Conservation (phyloP, 768 basidiomycete species). For the Hygrophorus pudorinus region DNA sequence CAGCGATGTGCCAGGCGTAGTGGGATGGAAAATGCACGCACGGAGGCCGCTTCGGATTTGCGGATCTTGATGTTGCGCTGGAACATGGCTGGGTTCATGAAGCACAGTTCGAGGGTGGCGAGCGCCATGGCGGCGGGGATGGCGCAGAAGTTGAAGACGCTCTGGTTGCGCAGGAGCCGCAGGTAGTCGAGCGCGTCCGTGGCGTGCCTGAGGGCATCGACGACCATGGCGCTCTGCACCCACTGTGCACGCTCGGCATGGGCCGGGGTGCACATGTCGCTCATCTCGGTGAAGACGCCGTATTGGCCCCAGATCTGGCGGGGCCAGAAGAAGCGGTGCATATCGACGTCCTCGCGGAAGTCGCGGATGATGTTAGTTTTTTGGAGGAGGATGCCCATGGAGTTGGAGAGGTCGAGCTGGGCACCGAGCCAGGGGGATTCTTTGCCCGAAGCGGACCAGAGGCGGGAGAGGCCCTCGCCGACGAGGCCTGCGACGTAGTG, state of each 20-base stretch:
- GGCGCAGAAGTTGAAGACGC: constrained; percentile 91
- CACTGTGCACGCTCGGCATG: constrained; percentile 60
- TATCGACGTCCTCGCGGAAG: constrained; percentile 82
- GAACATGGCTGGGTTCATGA: constrained; percentile 87
- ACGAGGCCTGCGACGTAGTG: constrained; percentile 98
- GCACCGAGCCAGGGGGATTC: constrained; percentile 64
- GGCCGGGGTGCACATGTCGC: constrained; percentile 51
- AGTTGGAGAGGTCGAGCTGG: constrained; percentile 84
- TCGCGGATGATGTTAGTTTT: constrained; percentile 99
- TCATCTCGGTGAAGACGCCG: constrained; percentile 61
- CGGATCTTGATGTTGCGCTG: constrained; percentile 89
- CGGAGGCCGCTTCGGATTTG: constrained; percentile 79
- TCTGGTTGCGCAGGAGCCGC: constrained; percentile 77
- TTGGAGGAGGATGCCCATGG: constrained; percentile 92
- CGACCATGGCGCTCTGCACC: constrained; percentile 81
- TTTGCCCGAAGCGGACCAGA: constrained; percentile 81
- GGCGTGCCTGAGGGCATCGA: constrained; percentile 80
- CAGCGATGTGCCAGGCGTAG: neutral
- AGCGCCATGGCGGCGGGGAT: constrained; percentile 95
- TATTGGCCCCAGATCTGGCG: constrained; percentile 74
- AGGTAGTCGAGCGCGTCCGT: constrained; percentile 88
- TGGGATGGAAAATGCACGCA: constrained; percentile 25
- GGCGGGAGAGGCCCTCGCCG: constrained; percentile 85
- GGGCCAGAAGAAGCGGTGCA: constrained; percentile 90
- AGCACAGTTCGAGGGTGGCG: constrained; percentile 85